These are phyloP conservation scores for Thraustochytrium striatum DNA, from an alignment of 352 stramenopile species.

Conservation along the genomic window DNA sequence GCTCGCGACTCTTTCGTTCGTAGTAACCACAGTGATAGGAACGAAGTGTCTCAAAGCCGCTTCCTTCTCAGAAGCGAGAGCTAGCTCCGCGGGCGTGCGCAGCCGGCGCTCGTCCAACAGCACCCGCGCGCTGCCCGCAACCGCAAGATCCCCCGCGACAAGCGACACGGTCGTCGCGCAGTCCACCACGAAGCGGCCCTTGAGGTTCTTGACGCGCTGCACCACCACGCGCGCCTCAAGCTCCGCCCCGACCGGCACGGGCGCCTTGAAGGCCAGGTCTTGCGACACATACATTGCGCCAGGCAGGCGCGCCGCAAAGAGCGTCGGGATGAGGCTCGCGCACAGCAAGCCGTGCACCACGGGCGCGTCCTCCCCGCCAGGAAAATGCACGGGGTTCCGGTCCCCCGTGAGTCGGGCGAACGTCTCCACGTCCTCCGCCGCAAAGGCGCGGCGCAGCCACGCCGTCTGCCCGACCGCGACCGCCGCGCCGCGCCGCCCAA, in stretches of 20 bases:
- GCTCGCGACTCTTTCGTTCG: too few relatives aligned
- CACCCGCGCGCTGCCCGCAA: constrained; percentile 67
- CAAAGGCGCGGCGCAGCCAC: constrained; percentile 64
- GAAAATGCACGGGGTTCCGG: constrained; percentile 69
- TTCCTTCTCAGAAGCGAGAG: too few relatives aligned
- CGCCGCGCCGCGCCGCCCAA: neutral
- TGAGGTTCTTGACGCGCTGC: constrained; percentile 55
- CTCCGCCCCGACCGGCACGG: constrained; percentile 65
- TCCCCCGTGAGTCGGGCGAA: constrained; percentile 68
- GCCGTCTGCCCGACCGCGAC: constrained; percentile 62
- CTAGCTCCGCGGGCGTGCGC: too few relatives aligned
- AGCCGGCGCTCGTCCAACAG: constrained; percentile 56
- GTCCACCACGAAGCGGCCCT: constrained; percentile 69
- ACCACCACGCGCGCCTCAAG: constrained; percentile 66
- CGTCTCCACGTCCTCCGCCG: constrained; percentile 61
- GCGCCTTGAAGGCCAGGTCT: constrained; percentile 64
- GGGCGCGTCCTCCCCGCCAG: constrained; percentile 54
- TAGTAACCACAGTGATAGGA: too few relatives aligned
- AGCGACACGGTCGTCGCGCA: constrained; percentile 65
- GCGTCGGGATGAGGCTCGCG: constrained; percentile 71
- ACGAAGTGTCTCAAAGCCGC: too few relatives aligned
- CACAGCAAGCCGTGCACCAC: constrained; percentile 74
- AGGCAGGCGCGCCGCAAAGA: constrained; percentile 68
- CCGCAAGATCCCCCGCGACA: constrained; percentile 59
- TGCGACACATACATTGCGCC: constrained; percentile 71